phyloP scores from a whole-genome alignment of 1,284 basidiomycete species.

The Peniophora sp. region DNA sequence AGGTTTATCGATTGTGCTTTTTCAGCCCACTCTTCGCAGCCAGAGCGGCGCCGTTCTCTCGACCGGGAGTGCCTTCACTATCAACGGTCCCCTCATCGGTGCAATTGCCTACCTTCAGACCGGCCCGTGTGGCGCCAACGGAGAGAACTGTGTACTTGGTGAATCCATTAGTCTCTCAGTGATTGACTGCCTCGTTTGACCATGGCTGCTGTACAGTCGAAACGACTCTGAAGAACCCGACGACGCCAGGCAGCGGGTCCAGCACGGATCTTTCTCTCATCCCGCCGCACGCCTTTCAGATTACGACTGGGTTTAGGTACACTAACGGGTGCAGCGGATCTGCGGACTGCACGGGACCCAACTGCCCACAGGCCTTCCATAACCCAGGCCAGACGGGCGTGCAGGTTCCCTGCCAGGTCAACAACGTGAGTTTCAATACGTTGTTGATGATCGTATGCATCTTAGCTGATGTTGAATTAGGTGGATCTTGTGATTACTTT shows the following conservation, averaged over 20 bases:
- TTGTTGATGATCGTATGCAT: neutral
- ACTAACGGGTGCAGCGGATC: conserved; percentile 4
- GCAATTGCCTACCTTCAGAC: conserved; percentile 31
- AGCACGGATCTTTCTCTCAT: conserved; percentile 18
- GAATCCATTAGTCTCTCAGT: no score
- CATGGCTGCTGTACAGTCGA: conserved; percentile 15
- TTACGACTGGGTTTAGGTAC: conserved; percentile 31
- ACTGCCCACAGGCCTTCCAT: conserved; percentile 11
- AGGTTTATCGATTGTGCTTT: no score
- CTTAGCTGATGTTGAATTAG: conserved; percentile 2
- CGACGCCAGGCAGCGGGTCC: conserved; percentile 13
- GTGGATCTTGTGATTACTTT: conserved; percentile 17
- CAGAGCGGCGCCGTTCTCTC: conserved; percentile 23
- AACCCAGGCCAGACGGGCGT: conserved; percentile 19
- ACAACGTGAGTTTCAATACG: conserved; percentile 12
- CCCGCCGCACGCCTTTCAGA: conserved; percentile 24
- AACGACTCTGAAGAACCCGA: conserved; percentile 15
- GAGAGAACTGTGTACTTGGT: no score
- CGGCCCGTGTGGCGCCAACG: no score
- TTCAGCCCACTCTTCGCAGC: conserved; percentile 26
- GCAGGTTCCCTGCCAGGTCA: conserved; percentile 18
- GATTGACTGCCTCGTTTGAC: no score
- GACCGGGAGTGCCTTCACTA: conserved; percentile 23
- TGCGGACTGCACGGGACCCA: conserved; percentile 1
- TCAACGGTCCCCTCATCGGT: conserved; percentile 18